These are phyloP conservation scores for Sonneratia alba DNA, from an alignment of 345 rosid genomes.

Conservation along the genomic window DNA sequence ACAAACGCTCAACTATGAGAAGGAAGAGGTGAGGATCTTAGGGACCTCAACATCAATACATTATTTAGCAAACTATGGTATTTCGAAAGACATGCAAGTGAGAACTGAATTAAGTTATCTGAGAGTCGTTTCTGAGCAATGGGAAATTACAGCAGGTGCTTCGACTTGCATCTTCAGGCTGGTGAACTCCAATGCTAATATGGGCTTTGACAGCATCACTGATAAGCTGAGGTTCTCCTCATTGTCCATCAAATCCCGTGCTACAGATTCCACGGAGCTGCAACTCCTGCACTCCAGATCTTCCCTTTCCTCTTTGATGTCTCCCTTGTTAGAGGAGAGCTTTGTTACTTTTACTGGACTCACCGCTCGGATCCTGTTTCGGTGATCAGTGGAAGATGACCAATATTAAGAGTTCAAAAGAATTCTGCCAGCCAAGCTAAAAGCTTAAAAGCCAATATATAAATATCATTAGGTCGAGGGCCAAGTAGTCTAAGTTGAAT, in stretches of 20 bases:
- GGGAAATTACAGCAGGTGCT: constrained; percentile 47
- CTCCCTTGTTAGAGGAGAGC: constrained; percentile 13
- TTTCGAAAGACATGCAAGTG: neutral
- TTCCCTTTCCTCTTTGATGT: constrained; percentile 19
- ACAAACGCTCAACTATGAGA: no score
- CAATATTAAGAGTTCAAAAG: neutral
- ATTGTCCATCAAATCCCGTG: constrained; percentile 17
- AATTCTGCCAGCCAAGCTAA: neutral
- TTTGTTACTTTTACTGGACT: constrained; percentile 43
- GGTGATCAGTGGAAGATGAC: neutral
- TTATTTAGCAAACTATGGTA: neutral
- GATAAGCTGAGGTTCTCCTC: constrained; percentile 33
- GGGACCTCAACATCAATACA: neutral
- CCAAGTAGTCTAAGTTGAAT: neutral
- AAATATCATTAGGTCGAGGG: neutral
- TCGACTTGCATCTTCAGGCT: constrained; percentile 74
- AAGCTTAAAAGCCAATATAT: neutral
- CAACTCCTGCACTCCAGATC: constrained; percentile 6
- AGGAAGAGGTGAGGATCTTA: no score
- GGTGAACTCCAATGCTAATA: constrained; percentile 65
- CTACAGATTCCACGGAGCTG: constrained; percentile 7
- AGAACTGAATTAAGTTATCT: neutral
- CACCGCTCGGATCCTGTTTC: constrained; percentile 9
- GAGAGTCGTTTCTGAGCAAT: neutral
- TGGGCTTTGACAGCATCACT: constrained; percentile 67